Evolutionary conservation across 2,329 filamentous ascomycete genomes (phyloP), one percentile per base, ranked within the genome.

Genomic region (Hypomyces rosellus): DNA sequence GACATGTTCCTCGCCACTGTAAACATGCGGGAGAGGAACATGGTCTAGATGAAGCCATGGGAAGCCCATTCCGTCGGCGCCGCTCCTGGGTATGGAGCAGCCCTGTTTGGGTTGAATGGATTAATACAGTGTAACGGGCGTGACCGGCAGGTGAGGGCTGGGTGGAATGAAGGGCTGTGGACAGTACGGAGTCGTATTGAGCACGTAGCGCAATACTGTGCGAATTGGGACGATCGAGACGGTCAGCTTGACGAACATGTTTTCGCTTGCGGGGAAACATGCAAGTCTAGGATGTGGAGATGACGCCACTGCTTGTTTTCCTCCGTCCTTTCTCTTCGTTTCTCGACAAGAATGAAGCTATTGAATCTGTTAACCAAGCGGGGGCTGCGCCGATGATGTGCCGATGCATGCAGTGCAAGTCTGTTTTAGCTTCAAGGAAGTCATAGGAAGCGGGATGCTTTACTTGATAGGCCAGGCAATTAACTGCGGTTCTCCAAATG

Each of bases 1-100:
- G 40, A 40, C 57, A 56, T 55, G 63, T 57, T 58, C 52, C 59
- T 58, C 54, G 16, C 50, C 55, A 49, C 52, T 42, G 59, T 48
- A 20, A 20, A 20, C 3, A 20, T 20, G 20, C 20, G 20, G 59
- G 50, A 44, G 52, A 60, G 59, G 54, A 55, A 63, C 61, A 44
- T 62, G 39, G 34, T 41, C n/a, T 8, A 25, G 22, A 39, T 49
- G 50, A 48, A 40, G 49, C 49, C 34, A 44, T 39, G 34, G 50
- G 41, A 49, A 43, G 42, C 49, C 42, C 25, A 52, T 52, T 40
- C 50, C 50, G 50, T 41, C 46, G 46, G 34, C 50, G 42, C 46
- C 46, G 50, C 47, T 45, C 39, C 34, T 34, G 46, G 34, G 20
- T 30, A 30, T 30, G 25, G 25, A 30, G 22, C 50, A 40, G 43